Base-by-base conservation (phyloP, 495 filamentous ascomycete genomes). In the Apodospora peruviana region DNA sequence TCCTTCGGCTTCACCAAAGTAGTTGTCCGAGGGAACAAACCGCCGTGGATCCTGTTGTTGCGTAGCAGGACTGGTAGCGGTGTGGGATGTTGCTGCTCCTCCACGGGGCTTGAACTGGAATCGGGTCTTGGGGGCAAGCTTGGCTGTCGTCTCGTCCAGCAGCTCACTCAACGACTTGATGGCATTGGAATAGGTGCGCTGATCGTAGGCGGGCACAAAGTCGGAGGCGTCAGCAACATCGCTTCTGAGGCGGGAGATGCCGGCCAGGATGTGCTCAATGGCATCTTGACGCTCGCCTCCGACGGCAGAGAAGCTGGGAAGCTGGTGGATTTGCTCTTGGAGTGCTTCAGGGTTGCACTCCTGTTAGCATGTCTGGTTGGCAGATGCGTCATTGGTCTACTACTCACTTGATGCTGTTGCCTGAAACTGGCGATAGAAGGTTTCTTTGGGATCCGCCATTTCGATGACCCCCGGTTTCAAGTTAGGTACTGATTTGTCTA, bases 341-440 rank as follows among this genome's bases (percentile, higher is more conserved):
- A 74, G 64, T 11, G 41, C 73, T 76, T 37, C 2, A 19, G 44
- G 18, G 17, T 37, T 36, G 9, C 1, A 16, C 23, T 7, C 34
- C 16, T 35, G 44, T 19, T 14, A 10, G 14, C n/a, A 20, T 23
- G 17, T 5, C 14, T 34, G 29, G 5, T 18, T 34, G 42, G 27
- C 18, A 9, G 27, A 22, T 35, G 42, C 8, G n/a, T 35, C 5
- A 9, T 14, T 35, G 11, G 3, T 4, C 4, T 3, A 29, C 11
- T 16, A n/a, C n/a, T 38, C 32, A 46, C 87, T 75, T 12, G 79
- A 81, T 51, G 85, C 82, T 63, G 84, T 79, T 64, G 81, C 75
- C 50, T 86, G 84, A 54, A 91, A 93, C 61, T 86, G 82, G 52
- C 81, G 81, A 62, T 88, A 88, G 73, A 94, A 91, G 8, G 76